Evolutionary conservation across 805 yeast species (phyloP).

Genomic region (Hanseniaspora hatyaiensis): DNA sequence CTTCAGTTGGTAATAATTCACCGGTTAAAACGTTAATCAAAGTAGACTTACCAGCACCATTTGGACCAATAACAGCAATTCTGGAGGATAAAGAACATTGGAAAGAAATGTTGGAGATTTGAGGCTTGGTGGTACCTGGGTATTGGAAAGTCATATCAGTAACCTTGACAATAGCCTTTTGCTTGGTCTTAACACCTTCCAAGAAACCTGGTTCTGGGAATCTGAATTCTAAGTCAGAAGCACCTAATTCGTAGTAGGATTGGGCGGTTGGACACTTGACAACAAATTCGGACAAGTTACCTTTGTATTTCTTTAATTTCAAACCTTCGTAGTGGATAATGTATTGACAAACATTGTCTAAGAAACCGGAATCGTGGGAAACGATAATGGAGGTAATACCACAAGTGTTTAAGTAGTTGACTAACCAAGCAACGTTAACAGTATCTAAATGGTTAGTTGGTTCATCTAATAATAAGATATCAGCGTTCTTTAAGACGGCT

Average conservation of each 20-base stretch:
- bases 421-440: constrained; percentile 99
- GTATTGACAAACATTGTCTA: constrained; percentile 94
- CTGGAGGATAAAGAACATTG: constrained; percentile 98
- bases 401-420: constrained; percentile 96
- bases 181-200: constrained; percentile 99
- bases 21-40: constrained; percentile 97
- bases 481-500: constrained; percentile 98
- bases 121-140: constrained; percentile 97
- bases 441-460: constrained; percentile 99
- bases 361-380: constrained; percentile 99
- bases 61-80: constrained; percentile 99
- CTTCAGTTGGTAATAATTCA: constrained; percentile 94
- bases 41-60: constrained; percentile 99
- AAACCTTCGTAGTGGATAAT: constrained; percentile 99
- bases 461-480: constrained; percentile 94
- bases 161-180: constrained; percentile 98
- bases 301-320: constrained; percentile 99
- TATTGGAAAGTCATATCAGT: constrained; percentile 97
- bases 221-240: constrained; percentile 88
- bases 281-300: constrained; percentile 98
- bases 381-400: constrained; percentile 97
- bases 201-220: constrained; percentile 99
- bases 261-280: constrained; percentile 98
- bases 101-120: constrained; percentile 82
- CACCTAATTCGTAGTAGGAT: constrained; percentile 97